These are phyloP conservation scores for Pseudoturritis turrita DNA, from an alignment of 345 rosid species.

Conservation along the genomic window DNA sequence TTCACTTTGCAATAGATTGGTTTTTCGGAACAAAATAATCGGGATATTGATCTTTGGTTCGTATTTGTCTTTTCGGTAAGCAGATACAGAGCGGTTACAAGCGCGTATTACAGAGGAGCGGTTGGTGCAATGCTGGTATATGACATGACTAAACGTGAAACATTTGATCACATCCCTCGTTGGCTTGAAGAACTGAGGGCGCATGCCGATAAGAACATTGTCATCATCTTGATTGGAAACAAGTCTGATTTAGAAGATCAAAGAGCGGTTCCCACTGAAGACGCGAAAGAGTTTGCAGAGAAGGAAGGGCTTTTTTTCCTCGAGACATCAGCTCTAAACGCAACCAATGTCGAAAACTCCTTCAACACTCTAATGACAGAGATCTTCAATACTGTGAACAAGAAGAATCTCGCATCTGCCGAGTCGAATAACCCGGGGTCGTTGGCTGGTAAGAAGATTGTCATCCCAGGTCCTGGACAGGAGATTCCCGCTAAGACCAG, in stretches of 20 bases:
- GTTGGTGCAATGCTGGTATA: slow-evolving; percentile 90
- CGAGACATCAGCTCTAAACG: slow-evolving; percentile 68
- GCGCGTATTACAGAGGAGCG: slow-evolving; percentile 84
- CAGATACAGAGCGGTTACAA: slow-evolving; percentile 85
- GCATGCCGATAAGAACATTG: slow-evolving; percentile 83
- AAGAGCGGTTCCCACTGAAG: slow-evolving; percentile 57
- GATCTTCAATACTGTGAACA: slow-evolving; percentile 71
- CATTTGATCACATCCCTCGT: slow-evolving; percentile 80
- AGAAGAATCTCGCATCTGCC: slow-evolving; percentile 57
- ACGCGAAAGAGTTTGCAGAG: slow-evolving; percentile 74
- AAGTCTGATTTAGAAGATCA: slow-evolving; percentile 66
- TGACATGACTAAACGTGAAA: slow-evolving; percentile 63
- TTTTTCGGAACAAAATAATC: background rate
- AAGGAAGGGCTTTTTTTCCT: slow-evolving; percentile 81
- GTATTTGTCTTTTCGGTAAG: background rate
- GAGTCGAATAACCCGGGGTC: slow-evolving; percentile 52
- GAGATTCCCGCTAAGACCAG: slow-evolving; percentile 52
- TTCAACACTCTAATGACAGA: slow-evolving; percentile 63
- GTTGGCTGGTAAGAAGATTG: slow-evolving; percentile 62
- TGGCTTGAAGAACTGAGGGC: slow-evolving; percentile 78
- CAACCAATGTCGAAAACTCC: slow-evolving; percentile 69
- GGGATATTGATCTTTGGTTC: background rate
- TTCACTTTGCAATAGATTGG: background rate
- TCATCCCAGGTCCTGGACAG: slow-evolving; percentile 68
- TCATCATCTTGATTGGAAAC: slow-evolving; percentile 70